Conservation (phyloP, 1,284 basidiomycete genomes). For the Cystobasidium slooffiae region DNA sequence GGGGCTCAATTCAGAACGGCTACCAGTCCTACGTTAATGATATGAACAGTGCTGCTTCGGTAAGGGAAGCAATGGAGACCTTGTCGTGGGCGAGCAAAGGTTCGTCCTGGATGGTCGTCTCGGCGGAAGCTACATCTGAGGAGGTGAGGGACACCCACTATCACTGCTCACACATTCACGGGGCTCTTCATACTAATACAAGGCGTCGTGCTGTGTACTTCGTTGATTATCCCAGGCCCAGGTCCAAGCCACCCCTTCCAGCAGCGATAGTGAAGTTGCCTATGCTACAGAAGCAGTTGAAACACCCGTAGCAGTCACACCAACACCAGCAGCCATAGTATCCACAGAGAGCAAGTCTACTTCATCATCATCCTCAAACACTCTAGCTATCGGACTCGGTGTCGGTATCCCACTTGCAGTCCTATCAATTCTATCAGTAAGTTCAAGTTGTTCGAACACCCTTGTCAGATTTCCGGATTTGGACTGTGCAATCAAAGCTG, state of each 20-base stretch:
- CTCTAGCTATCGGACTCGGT: conserved; percentile 34
- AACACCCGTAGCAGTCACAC: neutral
- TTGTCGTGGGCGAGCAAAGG: conserved; percentile 20
- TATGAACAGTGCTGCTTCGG: conserved; percentile 20
- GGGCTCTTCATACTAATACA: neutral
- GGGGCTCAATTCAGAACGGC: neutral
- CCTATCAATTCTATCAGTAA: conserved; percentile 16
- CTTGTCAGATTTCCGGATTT: conserved; percentile 1
- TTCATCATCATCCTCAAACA: conserved; percentile 4
- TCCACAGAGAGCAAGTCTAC: neutral
- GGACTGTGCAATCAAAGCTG: neutral
- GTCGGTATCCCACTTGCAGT: conserved; percentile 34
- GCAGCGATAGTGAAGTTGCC: neutral
- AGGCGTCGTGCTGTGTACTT: neutral
- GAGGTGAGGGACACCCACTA: neutral
- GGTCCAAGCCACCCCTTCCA: conserved; percentile 1
- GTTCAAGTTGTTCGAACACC: neutral
- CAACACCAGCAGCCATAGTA: neutral
- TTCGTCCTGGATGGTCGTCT: conserved; percentile 12
- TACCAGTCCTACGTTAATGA: conserved; percentile 16
- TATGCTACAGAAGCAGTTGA: neutral
- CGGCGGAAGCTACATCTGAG: neutral
- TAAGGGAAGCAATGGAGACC: conserved; percentile 23
- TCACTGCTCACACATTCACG: neutral
- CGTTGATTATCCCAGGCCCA: neutral